Base-by-base conservation (phyloP, 371 early-diverging fungal species). In the Haplosporangium sp. region DNA sequence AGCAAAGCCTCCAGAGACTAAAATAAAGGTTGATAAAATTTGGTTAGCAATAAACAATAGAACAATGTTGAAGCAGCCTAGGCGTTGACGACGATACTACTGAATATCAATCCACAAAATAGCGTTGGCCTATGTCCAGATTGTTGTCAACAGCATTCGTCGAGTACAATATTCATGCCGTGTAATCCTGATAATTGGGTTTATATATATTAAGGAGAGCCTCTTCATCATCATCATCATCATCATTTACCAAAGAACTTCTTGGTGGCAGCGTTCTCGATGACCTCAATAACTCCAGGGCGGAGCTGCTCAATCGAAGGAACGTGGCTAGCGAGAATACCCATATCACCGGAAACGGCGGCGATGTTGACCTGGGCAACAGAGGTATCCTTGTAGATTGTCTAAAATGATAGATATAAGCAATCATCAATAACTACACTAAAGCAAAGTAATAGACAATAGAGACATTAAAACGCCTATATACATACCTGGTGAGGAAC, bases 301-400 rank as follows among this genome's bases (percentile, higher is more conserved):
- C 93, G 94, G 76, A 99, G 93, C 90, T 98, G 96, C 82, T 97
- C 96, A 79, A 99, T 94, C 62, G 94, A 92, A 39, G 98, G 97
- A 69, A 98, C 97, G 92, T 99, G 99, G 89, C 95, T 94, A 83
- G 97, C 97, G 59, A 99, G 92, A 78, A 99, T 94, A 96, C 98
- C 99, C 95, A 99, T 95, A 84, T 96, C 97, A 76, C 99, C 99
- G 61, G 96, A 94, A 52, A 95, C 92, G 45, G 97, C 94, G 58
- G 97, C 89, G 84, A 98, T 85, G 89, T 99, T 97, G 78, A 99
- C 97, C 87, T 97, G 97, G 65, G 93, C 91, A 67, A 96, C 97
- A 78, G 92, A 91, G 65, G 84, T 74, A 72, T 90, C 89, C 84
- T 92, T 92, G 87, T 94, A 89, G 61, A 97, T 72, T 63, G 94